A percentile compares a stretch with the other conserved stretches of the same genome.
Conservation (phyloP, 1,139 yeast species). For the Debaryomyces udenii region DNA sequence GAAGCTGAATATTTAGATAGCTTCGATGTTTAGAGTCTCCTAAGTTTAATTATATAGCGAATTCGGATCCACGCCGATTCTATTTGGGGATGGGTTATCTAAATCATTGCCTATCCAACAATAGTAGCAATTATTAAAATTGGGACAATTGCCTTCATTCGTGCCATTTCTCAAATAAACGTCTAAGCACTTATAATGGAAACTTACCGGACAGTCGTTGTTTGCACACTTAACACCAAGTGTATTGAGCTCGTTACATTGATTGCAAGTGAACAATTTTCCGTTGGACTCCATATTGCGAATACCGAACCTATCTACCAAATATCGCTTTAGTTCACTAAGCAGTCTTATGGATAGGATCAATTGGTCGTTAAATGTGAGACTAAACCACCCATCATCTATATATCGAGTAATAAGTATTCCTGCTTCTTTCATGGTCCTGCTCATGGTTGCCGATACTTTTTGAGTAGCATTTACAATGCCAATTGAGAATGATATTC, state of each 20-base stretch:
- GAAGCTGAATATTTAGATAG: slow-evolving; percentile 65
- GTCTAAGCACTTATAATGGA: slow-evolving; percentile 55
- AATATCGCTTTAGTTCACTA: slow-evolving; percentile 49
- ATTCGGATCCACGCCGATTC: slow-evolving; percentile 26
- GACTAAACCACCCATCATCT: slow-evolving; percentile 56
- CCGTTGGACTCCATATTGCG: slow-evolving; percentile 36
- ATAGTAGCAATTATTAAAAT: slow-evolving; percentile 6
- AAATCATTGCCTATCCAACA: slow-evolving; percentile 1
- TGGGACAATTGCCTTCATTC: slow-evolving; percentile 6
- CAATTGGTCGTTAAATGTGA: slow-evolving; percentile 31
- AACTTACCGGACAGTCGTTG: slow-evolving; percentile 36
- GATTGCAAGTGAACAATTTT: slow-evolving; percentile 48
- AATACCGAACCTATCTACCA: slow-evolving; percentile 48
- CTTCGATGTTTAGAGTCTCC: slow-evolving; percentile 29
- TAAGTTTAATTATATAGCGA: slow-evolving; percentile 5
- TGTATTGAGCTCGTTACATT: slow-evolving; percentile 61
- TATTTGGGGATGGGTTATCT: slow-evolving; percentile 13
- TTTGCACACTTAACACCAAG: slow-evolving; percentile 48
- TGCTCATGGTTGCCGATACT: slow-evolving; percentile 25
- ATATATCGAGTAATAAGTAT: slow-evolving; percentile 42
- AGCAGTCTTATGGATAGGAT: slow-evolving; percentile 45
- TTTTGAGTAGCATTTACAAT: slow-evolving; percentile 32
- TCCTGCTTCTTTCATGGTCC: slow-evolving; percentile 36
- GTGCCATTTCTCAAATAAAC: slow-evolving; percentile 27
- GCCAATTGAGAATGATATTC: slow-evolving; percentile 31